Evolutionary conservation across 805 yeast species (phyloP).

Genomic region (Candida ortonii): DNA sequence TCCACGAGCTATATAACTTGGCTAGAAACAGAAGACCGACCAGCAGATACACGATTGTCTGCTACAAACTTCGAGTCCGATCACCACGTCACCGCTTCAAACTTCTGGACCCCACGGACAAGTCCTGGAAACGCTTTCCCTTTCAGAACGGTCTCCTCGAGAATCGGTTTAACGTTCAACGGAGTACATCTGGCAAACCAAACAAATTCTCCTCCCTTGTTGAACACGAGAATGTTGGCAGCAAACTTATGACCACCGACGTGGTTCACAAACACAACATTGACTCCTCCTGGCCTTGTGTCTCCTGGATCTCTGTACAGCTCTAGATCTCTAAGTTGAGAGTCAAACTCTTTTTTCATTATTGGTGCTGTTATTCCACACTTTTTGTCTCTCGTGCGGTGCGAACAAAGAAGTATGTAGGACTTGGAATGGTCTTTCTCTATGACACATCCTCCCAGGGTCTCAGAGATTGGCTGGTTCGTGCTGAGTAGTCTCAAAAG

Average conservation of each 20-base stretch:
- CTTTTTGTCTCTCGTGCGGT: slow-evolving; percentile 83
- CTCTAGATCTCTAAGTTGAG: slow-evolving; percentile 66
- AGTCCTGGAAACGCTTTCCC: slow-evolving; percentile 69
- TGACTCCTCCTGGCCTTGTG: slow-evolving; percentile 69
- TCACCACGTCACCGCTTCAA: slow-evolving; percentile 52
- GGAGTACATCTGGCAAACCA: slow-evolving; percentile 92
- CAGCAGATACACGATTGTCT: no score
- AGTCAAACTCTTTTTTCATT: slow-evolving; percentile 75
- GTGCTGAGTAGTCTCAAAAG: slow-evolving; percentile 40
- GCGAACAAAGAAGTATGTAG: slow-evolving; percentile 80
- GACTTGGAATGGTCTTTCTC: slow-evolving; percentile 40
- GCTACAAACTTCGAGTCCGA: no score
- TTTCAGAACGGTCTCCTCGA: slow-evolving; percentile 69
- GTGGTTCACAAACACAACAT: slow-evolving; percentile 72
- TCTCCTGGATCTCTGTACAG: slow-evolving; percentile 77
- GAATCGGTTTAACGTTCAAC: slow-evolving; percentile 64
- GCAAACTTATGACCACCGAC: slow-evolving; percentile 96
- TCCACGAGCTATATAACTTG: no score
- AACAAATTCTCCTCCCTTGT: slow-evolving; percentile 68
- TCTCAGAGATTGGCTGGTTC: slow-evolving; percentile 18
- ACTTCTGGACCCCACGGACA: slow-evolving; percentile 59
- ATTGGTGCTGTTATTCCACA: slow-evolving; percentile 95
- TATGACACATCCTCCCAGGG: slow-evolving; percentile 28
- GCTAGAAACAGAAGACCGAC: no score
- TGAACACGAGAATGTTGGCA: slow-evolving; percentile 80